Evolutionary conservation across 2,329 filamentous ascomycete species (phyloP).

Genomic region (Aspergillus ibericus): DNA sequence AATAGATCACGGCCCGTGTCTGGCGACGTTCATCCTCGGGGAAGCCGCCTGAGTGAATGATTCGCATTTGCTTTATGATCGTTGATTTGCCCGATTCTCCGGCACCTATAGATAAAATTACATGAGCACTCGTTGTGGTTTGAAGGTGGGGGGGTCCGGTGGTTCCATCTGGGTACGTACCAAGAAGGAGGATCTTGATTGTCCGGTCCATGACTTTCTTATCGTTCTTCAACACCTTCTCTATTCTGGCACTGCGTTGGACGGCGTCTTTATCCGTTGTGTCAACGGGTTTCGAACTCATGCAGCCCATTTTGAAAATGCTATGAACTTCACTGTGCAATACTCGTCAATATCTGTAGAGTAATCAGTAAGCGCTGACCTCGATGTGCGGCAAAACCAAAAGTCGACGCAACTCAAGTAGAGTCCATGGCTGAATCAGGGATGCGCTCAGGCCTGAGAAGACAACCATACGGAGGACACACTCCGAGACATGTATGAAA

Average conservation of each 20-base stretch:
- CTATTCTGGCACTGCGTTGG: constrained; percentile 66
- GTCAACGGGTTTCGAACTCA: constrained; percentile 43
- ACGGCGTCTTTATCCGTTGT: constrained; percentile 43
- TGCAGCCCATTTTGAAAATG: constrained; percentile 45
- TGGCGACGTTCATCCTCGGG: constrained; percentile 85
- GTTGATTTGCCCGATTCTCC: constrained; percentile 96
- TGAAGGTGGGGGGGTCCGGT: neutral
- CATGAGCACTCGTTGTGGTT: neutral
- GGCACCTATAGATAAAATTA: constrained; percentile 61
- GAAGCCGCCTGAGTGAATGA: constrained; percentile 94
- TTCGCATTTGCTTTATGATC: constrained; percentile 97
- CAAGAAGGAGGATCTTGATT: constrained; percentile 89
- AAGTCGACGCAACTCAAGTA: neutral
- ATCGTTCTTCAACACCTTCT: constrained; percentile 80
- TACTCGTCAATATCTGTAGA: neutral
- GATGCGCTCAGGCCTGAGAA: constrained; percentile 10
- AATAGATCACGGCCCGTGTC: constrained; percentile 94
- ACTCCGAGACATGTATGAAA: constrained; percentile 16
- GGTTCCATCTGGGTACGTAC: constrained; percentile 53
- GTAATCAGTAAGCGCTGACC: constrained; percentile 3
- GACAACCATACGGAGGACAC: constrained; percentile 9
- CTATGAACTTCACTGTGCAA: neutral
- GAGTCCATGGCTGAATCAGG: constrained; percentile 19
- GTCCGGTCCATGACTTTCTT: constrained; percentile 83
- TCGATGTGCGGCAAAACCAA: neutral